Evolutionary conservation across 2,329 filamentous ascomycete species (phyloP), one percentile per base, ranked within the genome.

Genomic region (Pseudogymnoascus sp.): DNA sequence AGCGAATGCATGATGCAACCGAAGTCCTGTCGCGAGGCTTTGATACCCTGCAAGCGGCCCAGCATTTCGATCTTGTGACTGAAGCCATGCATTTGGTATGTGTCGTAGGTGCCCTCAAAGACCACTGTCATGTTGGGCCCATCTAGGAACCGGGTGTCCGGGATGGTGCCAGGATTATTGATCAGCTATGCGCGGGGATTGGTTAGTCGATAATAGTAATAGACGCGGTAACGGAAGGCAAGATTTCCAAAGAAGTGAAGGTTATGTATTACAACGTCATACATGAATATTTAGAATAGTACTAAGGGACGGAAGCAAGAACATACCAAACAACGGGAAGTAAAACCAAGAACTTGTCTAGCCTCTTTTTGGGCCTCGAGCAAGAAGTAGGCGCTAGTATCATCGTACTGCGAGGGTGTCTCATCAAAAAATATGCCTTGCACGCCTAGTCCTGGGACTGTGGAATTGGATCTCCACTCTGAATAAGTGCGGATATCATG

Each of bases 341-440:
- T 75, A 66, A 78, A 69, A 5, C 72, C 74, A 14, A 68, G 59
- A 11, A 67, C 68, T 6, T 63, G 64, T 64, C 71, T 75, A 46
- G 76, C 74, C 9, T 74, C 66, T 37, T 67, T 63, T 4, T 71
- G 73, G 37, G 77, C 62, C 9, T 72, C 70, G 63, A 73, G 66
- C 18, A 77, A 68, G 66, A 75, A 78, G 59, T 66, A 66, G 62
- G 72, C 67, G 21, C 70, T 66, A 36, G 66, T 63, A 60, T 64
- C 65, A 65, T 72, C 69, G 67, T 75, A 78, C 65, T 72, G 62
- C 59, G 75, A 71, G 8, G 77, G 77, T 46, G 75, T 77, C 69
- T 81, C 77, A 64, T 80, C 78, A 62, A 80, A 76, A 67, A 80
- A 80, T 64, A 80, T 79, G 23, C 78, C 79, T 23, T 23, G 21